These are phyloP conservation scores for Penicillium riverlandense DNA, from an alignment of 495 filamentous ascomycete species.

Conservation along the genomic window DNA sequence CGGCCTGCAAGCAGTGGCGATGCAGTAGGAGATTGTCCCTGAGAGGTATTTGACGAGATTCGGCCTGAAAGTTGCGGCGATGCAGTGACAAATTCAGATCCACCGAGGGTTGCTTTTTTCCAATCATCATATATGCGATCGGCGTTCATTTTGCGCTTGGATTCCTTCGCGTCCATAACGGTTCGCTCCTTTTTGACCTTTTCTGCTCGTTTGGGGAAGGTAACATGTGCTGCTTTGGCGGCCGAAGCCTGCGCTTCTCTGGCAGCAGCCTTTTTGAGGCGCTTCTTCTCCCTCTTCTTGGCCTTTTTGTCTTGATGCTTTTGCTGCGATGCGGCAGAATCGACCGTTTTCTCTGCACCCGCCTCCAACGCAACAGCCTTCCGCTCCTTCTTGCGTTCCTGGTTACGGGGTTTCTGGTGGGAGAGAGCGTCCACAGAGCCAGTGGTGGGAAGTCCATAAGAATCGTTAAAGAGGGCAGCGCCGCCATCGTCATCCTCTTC, in stretches of 20 bases:
- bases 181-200: too few relatives aligned
- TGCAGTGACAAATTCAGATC: too few relatives aligned
- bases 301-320: neutral
- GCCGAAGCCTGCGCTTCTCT: neutral
- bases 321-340: neutral
- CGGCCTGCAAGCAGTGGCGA: neutral
- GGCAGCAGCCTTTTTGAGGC: neutral
- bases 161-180: too few relatives aligned
- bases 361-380: conserved; percentile 1
- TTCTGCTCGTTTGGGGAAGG: too few relatives aligned
- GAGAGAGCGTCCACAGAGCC: neutral
- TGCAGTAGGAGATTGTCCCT: neutral
- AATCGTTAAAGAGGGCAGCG: conserved; percentile 1
- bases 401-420: conserved; percentile 5
- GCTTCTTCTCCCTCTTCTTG: neutral
- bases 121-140: too few relatives aligned
- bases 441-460: neutral
- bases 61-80: too few relatives aligned
- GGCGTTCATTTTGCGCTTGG: too few relatives aligned
- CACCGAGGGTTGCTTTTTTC: too few relatives aligned
- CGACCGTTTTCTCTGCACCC: neutral
- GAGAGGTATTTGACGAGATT: too few relatives aligned
- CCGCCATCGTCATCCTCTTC: conserved; percentile 13
- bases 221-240: neutral
- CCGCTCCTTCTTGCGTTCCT: conserved; percentile 15